Evolutionary conservation across 768 basidiomycete genomes (phyloP), one percentile per base, ranked within the genome.

Genomic region (Mycena albidolilacea): DNA sequence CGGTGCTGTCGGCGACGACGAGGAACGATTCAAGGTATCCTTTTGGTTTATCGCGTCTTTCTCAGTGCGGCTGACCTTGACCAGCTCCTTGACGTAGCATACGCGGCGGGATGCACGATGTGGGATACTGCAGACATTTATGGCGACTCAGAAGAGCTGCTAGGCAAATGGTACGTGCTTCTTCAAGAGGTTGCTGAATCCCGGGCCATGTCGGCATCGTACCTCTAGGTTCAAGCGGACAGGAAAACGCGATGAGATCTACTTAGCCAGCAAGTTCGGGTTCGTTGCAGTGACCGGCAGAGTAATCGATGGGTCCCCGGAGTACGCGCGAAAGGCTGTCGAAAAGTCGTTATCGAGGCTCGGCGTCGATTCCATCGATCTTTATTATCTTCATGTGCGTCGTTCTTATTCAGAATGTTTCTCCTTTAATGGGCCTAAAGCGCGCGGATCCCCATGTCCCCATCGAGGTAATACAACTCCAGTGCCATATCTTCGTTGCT

Each of bases 1-100:
- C 68, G 90, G 90, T n/a, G 69, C 77, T 2, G 77, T 79, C 0
- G 81, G 81, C 15, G 70, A 84, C 5, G 91, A 93, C 70, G 90
- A 92, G 73, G 89, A 91, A 64, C 84, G 90, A 2, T 85, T 92
- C 75, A 87, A 89, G 86, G 90, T 90, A 30, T 37, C 78, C n/a
- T 41, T 57, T 38, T 41, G 19, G 0, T 21, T 6, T n/a, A 30
- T 54, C 38, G 14, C 21, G 15, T n/a, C 11, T 15, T 39, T 21
- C 21, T 2, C 15, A 64, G 15, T 23, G 23, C 3, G 21, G 30
- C 48, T 61, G 19, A 64, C 30, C 14, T 35, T 39, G 38, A n/a
- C 48, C 5, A 85, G 84, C 77, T 85, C 46, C 79, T 89, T 2
- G 86, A 88, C 67, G 79, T 83, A 12, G 86, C 85, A 0, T 78